Conservation (phyloP, 192 early-diverging fungal genomes). For the Linnemannia hyalina region DNA sequence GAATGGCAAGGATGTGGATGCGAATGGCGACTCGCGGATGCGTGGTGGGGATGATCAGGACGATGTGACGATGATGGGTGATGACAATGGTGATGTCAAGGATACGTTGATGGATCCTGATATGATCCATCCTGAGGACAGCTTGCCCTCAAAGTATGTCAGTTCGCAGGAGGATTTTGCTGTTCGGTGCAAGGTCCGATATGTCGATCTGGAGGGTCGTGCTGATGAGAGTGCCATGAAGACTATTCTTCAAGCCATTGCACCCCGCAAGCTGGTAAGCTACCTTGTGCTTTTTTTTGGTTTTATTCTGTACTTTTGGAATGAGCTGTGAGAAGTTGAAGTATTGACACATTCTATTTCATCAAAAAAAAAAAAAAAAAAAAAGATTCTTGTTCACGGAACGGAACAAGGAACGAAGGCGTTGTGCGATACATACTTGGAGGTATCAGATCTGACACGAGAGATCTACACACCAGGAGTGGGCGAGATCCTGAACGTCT, state of each 20-base stretch:
- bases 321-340: not conserved
- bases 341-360: not conserved
- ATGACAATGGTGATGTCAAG: constrained; percentile 27
- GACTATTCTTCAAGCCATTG: constrained; percentile 86
- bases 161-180: constrained; percentile 66
- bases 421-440: constrained; percentile 72
- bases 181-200: constrained; percentile 81
- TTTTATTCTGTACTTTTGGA: not conserved
- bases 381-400: constrained; percentile 89
- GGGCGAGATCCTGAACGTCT: constrained; percentile 91
- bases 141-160: constrained; percentile 86
- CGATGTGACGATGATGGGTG: constrained; percentile 24
- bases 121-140: constrained; percentile 64
- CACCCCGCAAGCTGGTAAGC: constrained; percentile 83
- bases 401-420: constrained; percentile 75
- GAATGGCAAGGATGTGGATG: constrained; percentile 32
- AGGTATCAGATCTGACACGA: constrained; percentile 78
- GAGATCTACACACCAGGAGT: constrained; percentile 87
- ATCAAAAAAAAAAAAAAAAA: not conserved
- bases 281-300: not conserved
- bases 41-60: constrained; percentile 24
- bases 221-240: constrained; percentile 88
- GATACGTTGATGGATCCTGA: constrained; percentile 66
- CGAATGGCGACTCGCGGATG: constrained; percentile 43
- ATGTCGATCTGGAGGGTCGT: constrained; percentile 94